phyloP scores from a whole-genome alignment of 192 early-diverging fungal species.

The Kappamyces sp. region DNA sequence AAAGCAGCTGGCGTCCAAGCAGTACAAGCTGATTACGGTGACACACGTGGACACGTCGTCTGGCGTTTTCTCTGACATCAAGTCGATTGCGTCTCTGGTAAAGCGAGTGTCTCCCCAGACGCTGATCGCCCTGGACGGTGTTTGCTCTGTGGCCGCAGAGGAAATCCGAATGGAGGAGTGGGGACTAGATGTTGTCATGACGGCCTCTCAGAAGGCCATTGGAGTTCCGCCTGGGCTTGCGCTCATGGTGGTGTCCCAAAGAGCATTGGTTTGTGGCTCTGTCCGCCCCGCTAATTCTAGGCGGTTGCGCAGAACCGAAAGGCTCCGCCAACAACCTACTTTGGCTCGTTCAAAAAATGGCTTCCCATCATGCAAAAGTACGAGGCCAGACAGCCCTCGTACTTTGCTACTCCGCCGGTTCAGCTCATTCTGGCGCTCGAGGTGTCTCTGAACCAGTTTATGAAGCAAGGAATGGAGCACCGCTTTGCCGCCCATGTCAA shows the following conservation, averaged over 20 bases:
- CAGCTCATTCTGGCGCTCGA: slow-evolving; percentile 86
- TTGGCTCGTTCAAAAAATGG: slow-evolving; percentile 89
- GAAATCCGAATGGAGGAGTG: slow-evolving; percentile 87
- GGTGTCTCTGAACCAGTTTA: slow-evolving; percentile 72
- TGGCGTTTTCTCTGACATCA: slow-evolving; percentile 80
- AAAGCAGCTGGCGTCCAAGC: slow-evolving; percentile 45
- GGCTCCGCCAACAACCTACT: slow-evolving; percentile 80
- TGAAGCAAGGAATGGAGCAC: slow-evolving; percentile 60
- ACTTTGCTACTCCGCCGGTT: slow-evolving; percentile 97
- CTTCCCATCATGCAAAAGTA: slow-evolving; percentile 95
- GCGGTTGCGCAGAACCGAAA: slow-evolving; percentile 63
- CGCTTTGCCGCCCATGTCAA: slow-evolving; percentile 74
- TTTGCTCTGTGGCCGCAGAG: slow-evolving; percentile 92
- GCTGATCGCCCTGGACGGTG: slow-evolving; percentile 88
- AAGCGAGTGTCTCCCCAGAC: slow-evolving; percentile 73
- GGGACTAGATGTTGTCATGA: slow-evolving; percentile 80
- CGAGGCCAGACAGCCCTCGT: slow-evolving; percentile 82
- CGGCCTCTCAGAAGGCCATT: slow-evolving; percentile 92
- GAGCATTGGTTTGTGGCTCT: slow-evolving; percentile 55
- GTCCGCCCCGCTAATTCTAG: no score
- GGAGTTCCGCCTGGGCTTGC: slow-evolving; percentile 91
- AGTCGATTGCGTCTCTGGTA: slow-evolving; percentile 68
- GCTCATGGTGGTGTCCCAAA: slow-evolving; percentile 76
- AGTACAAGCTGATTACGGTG: slow-evolving; percentile 83
- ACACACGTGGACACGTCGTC: slow-evolving; percentile 97